Conservation (phyloP, 2,329 filamentous ascomycete species). For the Pseudogymnoascus sp. region DNA sequence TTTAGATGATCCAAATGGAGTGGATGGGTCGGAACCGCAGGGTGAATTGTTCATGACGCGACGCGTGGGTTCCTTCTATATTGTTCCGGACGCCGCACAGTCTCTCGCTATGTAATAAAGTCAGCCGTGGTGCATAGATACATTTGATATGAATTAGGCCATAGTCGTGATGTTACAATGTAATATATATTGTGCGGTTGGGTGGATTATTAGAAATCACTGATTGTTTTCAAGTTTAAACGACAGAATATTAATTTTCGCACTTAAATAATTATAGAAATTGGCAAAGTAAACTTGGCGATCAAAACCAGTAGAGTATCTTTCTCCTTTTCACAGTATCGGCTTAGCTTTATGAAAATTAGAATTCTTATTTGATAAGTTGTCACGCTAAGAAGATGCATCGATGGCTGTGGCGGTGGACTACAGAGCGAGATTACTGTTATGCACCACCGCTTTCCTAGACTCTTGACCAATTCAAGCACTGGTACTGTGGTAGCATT, state of each 20-base stretch:
- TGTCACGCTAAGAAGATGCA: background rate
- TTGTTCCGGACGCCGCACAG: slow-evolving; percentile 18
- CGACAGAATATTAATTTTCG: background rate
- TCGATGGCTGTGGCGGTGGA: background rate
- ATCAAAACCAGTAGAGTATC: background rate
- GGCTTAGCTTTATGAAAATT: background rate
- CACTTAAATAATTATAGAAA: background rate
- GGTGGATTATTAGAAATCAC: background rate
- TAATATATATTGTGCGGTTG: background rate
- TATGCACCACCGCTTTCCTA: background rate
- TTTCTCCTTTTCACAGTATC: background rate
- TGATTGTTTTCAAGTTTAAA: background rate
- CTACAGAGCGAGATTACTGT: background rate
- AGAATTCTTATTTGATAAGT: background rate
- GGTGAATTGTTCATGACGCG: slow-evolving; percentile 18
- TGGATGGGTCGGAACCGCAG: slow-evolving; percentile 18
- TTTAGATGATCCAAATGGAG: slow-evolving; percentile 20
- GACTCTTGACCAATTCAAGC: background rate
- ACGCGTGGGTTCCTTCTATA: slow-evolving; percentile 17
- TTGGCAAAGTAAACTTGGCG: background rate
- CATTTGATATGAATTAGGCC: background rate
- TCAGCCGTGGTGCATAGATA: background rate
- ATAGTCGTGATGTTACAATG: too few species aligned
- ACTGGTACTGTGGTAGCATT: background rate
- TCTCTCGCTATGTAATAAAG: slow-evolving; percentile 16